Base-by-base conservation (phyloP, 1,284 basidiomycete species). In the Ganoderma resinaceum region DNA sequence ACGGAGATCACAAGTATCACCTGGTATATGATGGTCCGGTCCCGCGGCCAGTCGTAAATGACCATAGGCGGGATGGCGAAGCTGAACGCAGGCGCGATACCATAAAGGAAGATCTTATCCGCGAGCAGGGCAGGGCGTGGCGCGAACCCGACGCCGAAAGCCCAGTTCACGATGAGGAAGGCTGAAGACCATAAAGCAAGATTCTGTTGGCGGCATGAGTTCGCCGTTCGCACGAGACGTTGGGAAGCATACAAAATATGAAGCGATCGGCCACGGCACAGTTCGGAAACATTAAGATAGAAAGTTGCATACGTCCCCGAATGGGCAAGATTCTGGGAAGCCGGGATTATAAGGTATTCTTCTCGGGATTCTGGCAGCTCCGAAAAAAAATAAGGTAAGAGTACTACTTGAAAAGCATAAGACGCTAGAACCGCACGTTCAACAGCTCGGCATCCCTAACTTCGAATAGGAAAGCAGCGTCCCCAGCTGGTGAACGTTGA, bases 101-200 rank as follows among this genome's bases (percentile, higher is more conserved):
- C 90, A 75, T 87, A 93, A 71, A 88, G 83, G 77, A 89, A 93
- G 37, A 87, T 83, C 71, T 89, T 83, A 76, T 91, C 89, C 26
- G 87, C 76, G 0, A 85, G 73, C 12, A 78, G 78, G 33, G 86
- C 72, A 11, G 89, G 87, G 12, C 69, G 69, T 2, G 86, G 81
- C 23, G 86, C 80, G 70, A 91, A 87, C 9, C 82, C 81, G 40
- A 83, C 81, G 1, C 86, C 87, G 49, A 93, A 82, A 23, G 87
- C 81, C 93, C 93, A 95, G 74, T 91, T 94, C 49, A 89, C 73
- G 67, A 93, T 81, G 62, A 92, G 82, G 82, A 91, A 94, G 6
- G 87, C 69, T 12, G 88, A 82, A 3, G 90, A 89, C 84, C 88
- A 91, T 20, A 91, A 71, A 12, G 90, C 90, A 52, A 92, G 80